Evolutionary conservation across 495 filamentous ascomycete genomes (phyloP), one percentile per base, ranked within the genome.

Genomic region (Penicillium manginii): DNA sequence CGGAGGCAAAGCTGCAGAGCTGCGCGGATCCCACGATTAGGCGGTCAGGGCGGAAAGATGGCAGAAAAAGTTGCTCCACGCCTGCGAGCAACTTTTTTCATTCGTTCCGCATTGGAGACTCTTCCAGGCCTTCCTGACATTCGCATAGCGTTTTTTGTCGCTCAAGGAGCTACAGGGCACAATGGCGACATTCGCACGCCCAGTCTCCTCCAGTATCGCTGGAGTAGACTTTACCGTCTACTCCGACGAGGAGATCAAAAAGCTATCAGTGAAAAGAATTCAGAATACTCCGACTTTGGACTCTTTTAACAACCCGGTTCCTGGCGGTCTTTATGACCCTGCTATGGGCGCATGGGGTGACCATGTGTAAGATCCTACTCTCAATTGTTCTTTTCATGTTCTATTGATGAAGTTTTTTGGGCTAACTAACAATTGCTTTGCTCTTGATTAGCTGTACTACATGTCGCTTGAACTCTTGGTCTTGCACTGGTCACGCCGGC

Each of bases 341-440:
- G 92, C 94, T 52, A 80, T 99, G 52, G 96, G 96, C n/a, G 89
- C 94, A 51, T 93, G 89, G 84, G 83, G 84, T 48, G 91, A 96
- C 64, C 81, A 86, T 68, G 77, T 84, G 89, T 96, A 83, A 81
- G 89, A 73, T 49, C 4, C 50, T 58, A 47, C 18, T 21, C 55
- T 57, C 55, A 54, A 21, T 26, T 48, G 43, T n/a, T 22, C 17
- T 8, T 15, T 8, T 12, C n/a, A 49, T 46, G 26, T 21, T 39
- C 50, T 3, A 19, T 43, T 17, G 15, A 43, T 12, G 4, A 43
- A 43, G 40, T 7, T 43, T 43, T 37, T 43, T 19, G 8, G 8
- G 7, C 17, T 43, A 9, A 53, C 55, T 63, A 54, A 61, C 21
- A 31, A 26, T 18, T 50, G 58, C 59, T 78, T 69, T 59, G 61